A percentile compares a stretch with the other conserved stretches of the same genome.
Evolutionary conservation across 306 rosid species (phyloP).

Genomic region (Rosa multiflora): DNA sequence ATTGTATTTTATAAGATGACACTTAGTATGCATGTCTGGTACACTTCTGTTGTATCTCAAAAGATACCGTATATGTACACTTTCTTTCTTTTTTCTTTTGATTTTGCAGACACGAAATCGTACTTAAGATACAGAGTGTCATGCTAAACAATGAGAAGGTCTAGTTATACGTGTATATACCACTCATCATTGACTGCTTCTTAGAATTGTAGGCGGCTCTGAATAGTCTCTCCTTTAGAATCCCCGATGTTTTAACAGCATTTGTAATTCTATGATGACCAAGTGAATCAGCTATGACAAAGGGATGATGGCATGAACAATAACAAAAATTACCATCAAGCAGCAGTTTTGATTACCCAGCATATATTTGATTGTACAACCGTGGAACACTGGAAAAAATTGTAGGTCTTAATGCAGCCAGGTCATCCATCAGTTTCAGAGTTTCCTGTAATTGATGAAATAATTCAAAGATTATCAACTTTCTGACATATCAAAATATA

Average conservation of each 20-base stretch:
- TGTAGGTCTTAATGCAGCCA: slow-evolving; percentile 83
- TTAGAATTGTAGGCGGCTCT: slow-evolving; percentile 92
- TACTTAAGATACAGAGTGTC: neutral
- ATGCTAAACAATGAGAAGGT: neutral
- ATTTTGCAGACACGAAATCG: neutral
- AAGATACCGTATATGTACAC: neutral
- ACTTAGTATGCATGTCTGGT: neutral
- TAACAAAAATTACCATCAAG: neutral
- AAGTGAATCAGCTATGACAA: slow-evolving; percentile 22
- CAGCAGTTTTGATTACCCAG: slow-evolving; percentile 56
- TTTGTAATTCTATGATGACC: slow-evolving; percentile 52
- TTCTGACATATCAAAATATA: neutral
- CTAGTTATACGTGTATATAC: slow-evolving; percentile 24
- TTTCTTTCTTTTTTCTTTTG: neutral
- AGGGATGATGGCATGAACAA: slow-evolving; percentile 13
- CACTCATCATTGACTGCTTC: slow-evolving; percentile 34
- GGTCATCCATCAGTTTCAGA: slow-evolving; percentile 87
- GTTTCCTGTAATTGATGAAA: slow-evolving; percentile 65
- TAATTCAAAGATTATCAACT: slow-evolving; percentile 11
- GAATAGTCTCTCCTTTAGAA: slow-evolving; percentile 76
- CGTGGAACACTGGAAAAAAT: slow-evolving; percentile 95
- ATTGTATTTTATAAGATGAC: neutral
- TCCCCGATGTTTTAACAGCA: slow-evolving; percentile 92
- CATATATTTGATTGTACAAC: slow-evolving; percentile 89
- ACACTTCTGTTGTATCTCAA: too few species aligned